Base-by-base conservation (phyloP, 176 grass and related monocot genomes). In the Aegilops sharonensis region DNA sequence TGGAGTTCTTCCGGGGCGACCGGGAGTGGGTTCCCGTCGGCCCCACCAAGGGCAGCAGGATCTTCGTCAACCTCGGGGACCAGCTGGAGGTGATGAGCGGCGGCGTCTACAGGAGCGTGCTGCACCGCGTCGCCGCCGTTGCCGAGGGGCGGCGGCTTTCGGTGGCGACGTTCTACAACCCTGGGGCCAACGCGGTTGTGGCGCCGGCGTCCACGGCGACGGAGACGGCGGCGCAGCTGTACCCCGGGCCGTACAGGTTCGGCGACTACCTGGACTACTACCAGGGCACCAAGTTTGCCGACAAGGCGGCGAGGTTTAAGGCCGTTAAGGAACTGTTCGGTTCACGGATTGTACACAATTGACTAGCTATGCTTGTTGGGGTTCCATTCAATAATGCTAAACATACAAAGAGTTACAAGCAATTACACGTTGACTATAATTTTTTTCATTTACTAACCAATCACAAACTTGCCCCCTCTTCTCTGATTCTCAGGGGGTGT, bases 111-210 rank as follows among this genome's bases (percentile, higher is more conserved):
- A 75, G 34, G 39, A 98, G 95, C 83, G 85, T 95, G 11, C 39
- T 88, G 68, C 95, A 98, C 83, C 93, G 93, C 15, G 93, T 98
- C 8, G 78, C 70, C 1, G 85, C 89, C 2, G 80, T 78, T 5
- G 5, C 17, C 11, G 80, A 69, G 24, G 91, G 95, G 0, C 80
- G 82, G 21, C 84, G 93, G 6, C 89, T 98, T 9, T 98, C 95
- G 0, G 90, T 98, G 29, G 95, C 93, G 6, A 98, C 93, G 32
- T 98, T 98, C 87, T 98, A 98, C 83, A 98, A 98, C 80, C 95
- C 95, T 0, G 89, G 89, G 0, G 7, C 69, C 0, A 84, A 90
- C 66, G 85, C 93, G 3, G 68, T 87, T 67, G 86, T 98, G 17
- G 68, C 78, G 36, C 91, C 95, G 11, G 87, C 15, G 50, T 0